Conservation (phyloP, 768 basidiomycete species). For the Paxillus involutus region DNA sequence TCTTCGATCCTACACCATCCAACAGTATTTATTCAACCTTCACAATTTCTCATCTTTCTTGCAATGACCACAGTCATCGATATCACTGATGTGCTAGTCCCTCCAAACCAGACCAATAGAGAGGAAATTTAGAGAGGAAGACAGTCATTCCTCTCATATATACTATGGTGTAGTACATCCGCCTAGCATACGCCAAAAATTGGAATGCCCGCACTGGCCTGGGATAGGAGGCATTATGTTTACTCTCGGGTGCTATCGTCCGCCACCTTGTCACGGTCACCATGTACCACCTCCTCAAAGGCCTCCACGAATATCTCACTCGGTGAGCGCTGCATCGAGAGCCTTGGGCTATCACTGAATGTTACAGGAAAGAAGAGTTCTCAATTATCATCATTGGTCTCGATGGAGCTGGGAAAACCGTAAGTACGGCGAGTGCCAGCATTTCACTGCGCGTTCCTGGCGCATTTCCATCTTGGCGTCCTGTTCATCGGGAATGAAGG, state of each 20-base stretch:
- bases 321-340: constrained; percentile 42
- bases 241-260: not conserved
- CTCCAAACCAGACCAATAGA: too few species aligned
- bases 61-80: not conserved
- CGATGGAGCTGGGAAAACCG: constrained; percentile 92
- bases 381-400: constrained; percentile 94
- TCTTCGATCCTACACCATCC: too few species aligned
- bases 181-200: too few species aligned
- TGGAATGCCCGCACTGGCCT: too few species aligned
- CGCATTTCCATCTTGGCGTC: not conserved
- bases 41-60: not conserved
- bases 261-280: not conserved
- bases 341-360: constrained; percentile 4
- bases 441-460: constrained; percentile 1
- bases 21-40: not conserved
- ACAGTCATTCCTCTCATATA: too few species aligned
- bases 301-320: constrained; percentile 87
- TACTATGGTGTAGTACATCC: too few species aligned
- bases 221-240: not conserved
- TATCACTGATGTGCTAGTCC: not conserved
- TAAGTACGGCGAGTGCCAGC: constrained; percentile 28
- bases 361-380: constrained; percentile 78
- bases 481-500: too few species aligned
- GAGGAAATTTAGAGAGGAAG: too few species aligned
- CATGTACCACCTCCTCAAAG: constrained; percentile 96